Percentiles rank a stretch among this genome's conserved stretches.
Evolutionary conservation across 192 early-diverging fungal species (phyloP).

Genomic region (Coemansia sp.): DNA sequence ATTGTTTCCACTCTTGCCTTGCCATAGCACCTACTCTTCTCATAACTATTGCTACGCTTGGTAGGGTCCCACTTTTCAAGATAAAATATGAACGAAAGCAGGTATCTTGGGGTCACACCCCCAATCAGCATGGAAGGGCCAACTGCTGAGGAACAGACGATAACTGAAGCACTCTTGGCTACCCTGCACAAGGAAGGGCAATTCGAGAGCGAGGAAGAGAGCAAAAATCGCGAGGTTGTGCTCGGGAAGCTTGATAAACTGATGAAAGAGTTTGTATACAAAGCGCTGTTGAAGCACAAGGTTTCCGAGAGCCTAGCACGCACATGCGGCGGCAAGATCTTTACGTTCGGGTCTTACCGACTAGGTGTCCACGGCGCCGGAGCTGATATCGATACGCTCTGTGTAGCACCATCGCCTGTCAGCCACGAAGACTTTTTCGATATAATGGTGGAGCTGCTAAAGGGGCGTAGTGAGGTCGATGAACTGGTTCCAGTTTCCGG

Average conservation of each 20-base stretch:
- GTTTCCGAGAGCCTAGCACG: conserved; percentile 80
- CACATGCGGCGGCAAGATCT: conserved; percentile 94
- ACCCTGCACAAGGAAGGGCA: conserved; percentile 74
- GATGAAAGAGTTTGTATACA: conserved; percentile 91
- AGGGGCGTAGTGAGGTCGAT: conserved; percentile 78
- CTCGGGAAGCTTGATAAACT: conserved; percentile 85
- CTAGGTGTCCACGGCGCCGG: conserved; percentile 93
- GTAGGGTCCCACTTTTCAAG: not conserved
- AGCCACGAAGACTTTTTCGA: conserved; percentile 91
- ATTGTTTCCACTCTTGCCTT: not conserved
- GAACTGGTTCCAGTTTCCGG: conserved; percentile 85
- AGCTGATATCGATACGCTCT: conserved; percentile 98
- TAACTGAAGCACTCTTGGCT: conserved; percentile 70
- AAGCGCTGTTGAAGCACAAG: conserved; percentile 71
- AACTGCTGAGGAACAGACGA: conserved; percentile 66
- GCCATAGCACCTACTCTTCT: not conserved
- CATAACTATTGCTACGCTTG: not conserved
- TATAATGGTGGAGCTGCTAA: conserved; percentile 84
- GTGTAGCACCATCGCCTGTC: conserved; percentile 90
- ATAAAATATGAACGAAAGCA: conserved; percentile 6
- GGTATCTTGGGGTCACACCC: conserved; percentile 76
- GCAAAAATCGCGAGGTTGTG: conserved; percentile 79
- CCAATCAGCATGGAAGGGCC: conserved; percentile 71
- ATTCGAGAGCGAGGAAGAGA: conserved; percentile 88
- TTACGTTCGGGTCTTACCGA: conserved; percentile 95